Percentiles rank a stretch among this genome's conserved stretches.
Evolutionary conservation across 202 grass and related monocot genomes (phyloP).

Genomic region (Elaeis oleifera): DNA sequence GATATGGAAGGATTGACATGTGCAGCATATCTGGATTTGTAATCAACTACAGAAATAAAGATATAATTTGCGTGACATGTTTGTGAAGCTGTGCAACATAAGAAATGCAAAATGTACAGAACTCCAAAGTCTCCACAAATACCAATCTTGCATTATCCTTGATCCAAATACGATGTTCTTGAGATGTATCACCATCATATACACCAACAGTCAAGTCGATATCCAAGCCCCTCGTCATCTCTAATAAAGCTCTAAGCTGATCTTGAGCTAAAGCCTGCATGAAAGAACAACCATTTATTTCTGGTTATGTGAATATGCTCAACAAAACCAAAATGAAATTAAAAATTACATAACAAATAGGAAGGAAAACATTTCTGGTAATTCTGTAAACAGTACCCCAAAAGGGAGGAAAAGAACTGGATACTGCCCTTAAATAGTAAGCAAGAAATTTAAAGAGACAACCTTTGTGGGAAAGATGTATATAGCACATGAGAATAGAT

Average conservation of each 20-base stretch:
- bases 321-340: too few relatives aligned
- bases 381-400: not conserved
- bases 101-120: conserved; percentile 19
- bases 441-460: not conserved
- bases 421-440: not conserved
- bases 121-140: conserved; percentile 22
- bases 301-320: too few relatives aligned
- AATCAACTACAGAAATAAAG: conserved; percentile 58
- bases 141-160: conserved; percentile 78
- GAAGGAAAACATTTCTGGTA: not conserved
- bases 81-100: not conserved
- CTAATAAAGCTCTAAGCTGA: conserved; percentile 62
- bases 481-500: conserved; percentile 50
- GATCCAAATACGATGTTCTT: conserved; percentile 61
- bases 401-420: not conserved
- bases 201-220: conserved; percentile 54
- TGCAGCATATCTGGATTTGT: conserved; percentile 99
- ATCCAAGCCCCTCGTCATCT: conserved; percentile 60
- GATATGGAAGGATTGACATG: conserved; percentile 62
- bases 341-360: too few relatives aligned
- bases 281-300: conserved; percentile 13
- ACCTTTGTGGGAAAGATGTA: conserved; percentile 99
- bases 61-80: not conserved
- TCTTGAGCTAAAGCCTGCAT: conserved; percentile 94
- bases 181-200: conserved; percentile 94